phyloP scores from a whole-genome alignment of 305 asterid species.

The Fraxinus sp. region DNA sequence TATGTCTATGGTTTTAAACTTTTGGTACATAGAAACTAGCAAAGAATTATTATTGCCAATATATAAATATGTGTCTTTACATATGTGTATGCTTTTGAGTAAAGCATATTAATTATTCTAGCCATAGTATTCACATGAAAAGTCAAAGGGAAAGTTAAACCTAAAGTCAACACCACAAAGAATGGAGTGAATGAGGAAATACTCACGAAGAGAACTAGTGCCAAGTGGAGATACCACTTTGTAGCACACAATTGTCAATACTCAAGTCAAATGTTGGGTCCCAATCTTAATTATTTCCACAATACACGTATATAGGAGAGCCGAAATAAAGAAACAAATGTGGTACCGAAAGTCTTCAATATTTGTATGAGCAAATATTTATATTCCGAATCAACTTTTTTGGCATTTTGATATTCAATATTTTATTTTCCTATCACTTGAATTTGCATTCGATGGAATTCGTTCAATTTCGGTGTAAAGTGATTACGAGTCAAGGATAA shows the following conservation, averaged over 20 bases:
- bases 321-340: no score
- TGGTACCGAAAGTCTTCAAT: background rate
- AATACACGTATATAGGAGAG: background rate
- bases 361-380: no score
- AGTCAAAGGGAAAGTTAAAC: constrained; percentile 39
- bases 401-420: background rate
- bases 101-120: constrained; percentile 49
- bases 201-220: constrained; percentile 3
- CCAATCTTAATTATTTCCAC: background rate
- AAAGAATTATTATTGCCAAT: constrained; percentile 45
- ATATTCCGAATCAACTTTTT: background rate
- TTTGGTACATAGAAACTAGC: constrained; percentile 9
- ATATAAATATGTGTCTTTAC: background rate
- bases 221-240: background rate
- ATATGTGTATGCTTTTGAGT: background rate
- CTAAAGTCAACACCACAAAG: constrained; percentile 36
- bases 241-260: background rate
- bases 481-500: background rate
- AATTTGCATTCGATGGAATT: background rate
- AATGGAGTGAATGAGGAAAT: background rate
- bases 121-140: background rate
- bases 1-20: background rate
- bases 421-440: background rate
- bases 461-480: background rate
- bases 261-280: background rate